Conservation (phyloP, 2,329 filamentous ascomycete genomes). For the Chaetomiaceae sp. region DNA sequence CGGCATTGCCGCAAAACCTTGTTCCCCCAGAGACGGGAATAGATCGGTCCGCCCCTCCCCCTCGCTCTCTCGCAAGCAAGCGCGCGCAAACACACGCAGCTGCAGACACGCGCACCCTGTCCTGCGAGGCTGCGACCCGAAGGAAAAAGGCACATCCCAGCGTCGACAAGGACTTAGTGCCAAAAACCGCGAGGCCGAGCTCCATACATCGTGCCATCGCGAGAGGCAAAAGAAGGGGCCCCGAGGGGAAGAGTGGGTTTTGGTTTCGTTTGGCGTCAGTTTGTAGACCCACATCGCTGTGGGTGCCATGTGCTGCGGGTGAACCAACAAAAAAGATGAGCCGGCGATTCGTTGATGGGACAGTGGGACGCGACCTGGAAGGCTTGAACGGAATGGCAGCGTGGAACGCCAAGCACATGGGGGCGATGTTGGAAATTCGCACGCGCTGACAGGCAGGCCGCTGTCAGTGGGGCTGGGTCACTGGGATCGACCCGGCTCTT, state of each 20-base stretch:
- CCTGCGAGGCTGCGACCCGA: too few relatives aligned
- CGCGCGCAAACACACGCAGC: background rate
- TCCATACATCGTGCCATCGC: constrained; percentile 1
- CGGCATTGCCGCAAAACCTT: constrained; percentile 12
- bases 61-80: background rate
- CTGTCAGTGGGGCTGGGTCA: background rate
- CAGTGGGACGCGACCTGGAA: too few relatives aligned
- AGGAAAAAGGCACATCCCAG: constrained; percentile 20
- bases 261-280: background rate
- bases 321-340: background rate
- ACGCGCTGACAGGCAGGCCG: background rate
- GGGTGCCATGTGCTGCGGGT: background rate
- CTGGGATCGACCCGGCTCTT: too few relatives aligned
- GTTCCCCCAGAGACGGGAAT: constrained; percentile 11
- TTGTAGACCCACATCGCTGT: too few relatives aligned
- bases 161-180: background rate
- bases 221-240: background rate
- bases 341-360: constrained; percentile 3
- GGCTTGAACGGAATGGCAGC: too few relatives aligned
- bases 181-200: constrained; percentile 4
- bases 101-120: too few relatives aligned
- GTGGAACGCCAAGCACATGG: background rate
- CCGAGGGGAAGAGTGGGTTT: background rate
- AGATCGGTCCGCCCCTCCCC: background rate
- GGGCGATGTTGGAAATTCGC: too few relatives aligned